Base-by-base conservation (phyloP, 23 red algal genomes). In the Rhodosorus marinus region DNA sequence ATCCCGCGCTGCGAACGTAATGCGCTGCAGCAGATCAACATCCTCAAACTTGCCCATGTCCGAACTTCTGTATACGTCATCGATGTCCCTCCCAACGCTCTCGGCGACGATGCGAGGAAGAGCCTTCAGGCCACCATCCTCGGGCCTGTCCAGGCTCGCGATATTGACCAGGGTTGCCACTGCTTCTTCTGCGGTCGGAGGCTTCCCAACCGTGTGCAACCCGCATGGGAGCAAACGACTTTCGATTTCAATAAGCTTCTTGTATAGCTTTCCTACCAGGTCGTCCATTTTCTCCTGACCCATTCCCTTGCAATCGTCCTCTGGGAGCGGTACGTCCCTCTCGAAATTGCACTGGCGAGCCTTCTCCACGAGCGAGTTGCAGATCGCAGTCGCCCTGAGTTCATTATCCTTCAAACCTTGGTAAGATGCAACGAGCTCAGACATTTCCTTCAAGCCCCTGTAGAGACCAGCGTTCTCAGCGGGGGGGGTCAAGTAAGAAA, bases 381-480 rank as follows among this genome's bases (percentile, higher is more conserved):
- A 72, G 28, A 98, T 82, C 7, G 60, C 59, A 15, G 57, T 59
- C 22, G 79, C 90, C 22, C 90, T 64, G 1, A 69, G 67, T 24
- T 64, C 66, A 14, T 60, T 62, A 8, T 76, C 59, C 26, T 82
- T 82, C 43, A 80, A 54, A 35, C 70, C 62, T 47, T 98, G 90
- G 54, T 98, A 98, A 23, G 78, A 75, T 11, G 70, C 66, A 6
- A 98, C 78, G 8, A 98, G 65, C 52, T 82, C 78, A 19, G 78
- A 76, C 0, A 82, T 38, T 14, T 98, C 90, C 50, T 98, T 98
- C 14, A 98, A 55, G 1, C 78, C 90, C 59, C 86, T 98, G 64
- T 98, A 98, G 33, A 98, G 48, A 1, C 90, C 90, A 23, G 90
- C 90, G 26, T 98, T 98, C 23, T 98, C 90, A 1, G 90, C 90